These are phyloP conservation scores for Fusarium fujikuroi DNA, from an alignment of 2,329 filamentous ascomycete genomes.

Conservation along the genomic window DNA sequence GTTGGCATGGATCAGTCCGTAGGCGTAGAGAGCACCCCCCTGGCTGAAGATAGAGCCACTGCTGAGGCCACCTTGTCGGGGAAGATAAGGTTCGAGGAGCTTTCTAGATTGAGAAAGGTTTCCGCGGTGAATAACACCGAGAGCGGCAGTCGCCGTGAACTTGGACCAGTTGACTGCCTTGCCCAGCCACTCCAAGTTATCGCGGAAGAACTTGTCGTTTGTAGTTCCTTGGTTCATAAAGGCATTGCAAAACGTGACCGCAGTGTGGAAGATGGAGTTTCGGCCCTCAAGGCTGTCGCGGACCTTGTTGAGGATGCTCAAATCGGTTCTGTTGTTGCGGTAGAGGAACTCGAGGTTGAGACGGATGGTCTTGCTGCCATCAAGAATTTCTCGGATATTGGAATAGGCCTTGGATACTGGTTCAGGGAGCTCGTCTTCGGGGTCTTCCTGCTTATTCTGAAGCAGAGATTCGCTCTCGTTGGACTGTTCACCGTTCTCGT, in stretches of 20 bases:
- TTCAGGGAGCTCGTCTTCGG: conserved; percentile 65
- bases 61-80: conserved; percentile 77
- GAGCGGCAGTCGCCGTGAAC: conserved; percentile 94
- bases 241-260: conserved; percentile 95
- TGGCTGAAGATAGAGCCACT: conserved; percentile 94
- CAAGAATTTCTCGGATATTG: conserved; percentile 75
- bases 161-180: conserved; percentile 99
- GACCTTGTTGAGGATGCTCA: conserved; percentile 93
- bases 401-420: conserved; percentile 67
- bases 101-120: conserved; percentile 95
- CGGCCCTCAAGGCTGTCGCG: conserved; percentile 94
- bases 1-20: conserved; percentile 96
- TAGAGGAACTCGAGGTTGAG: conserved; percentile 97
- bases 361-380: conserved; percentile 92
- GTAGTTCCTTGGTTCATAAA: conserved; percentile 99
- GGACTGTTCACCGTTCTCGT: conserved; percentile 57
- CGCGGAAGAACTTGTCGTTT: conserved; percentile 97
- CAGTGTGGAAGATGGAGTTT: conserved; percentile 98
- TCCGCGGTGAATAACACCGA: conserved; percentile 96
- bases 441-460: conserved; percentile 61
- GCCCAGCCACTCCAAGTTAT: conserved; percentile 96
- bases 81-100: conserved; percentile 93
- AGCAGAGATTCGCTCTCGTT: conserved; percentile 62
- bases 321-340: conserved; percentile 92
- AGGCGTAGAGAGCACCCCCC: conserved; percentile 93